These are phyloP conservation scores for Trichoderma hamatum DNA, from an alignment of 2,329 filamentous ascomycete species.

Conservation along the genomic window DNA sequence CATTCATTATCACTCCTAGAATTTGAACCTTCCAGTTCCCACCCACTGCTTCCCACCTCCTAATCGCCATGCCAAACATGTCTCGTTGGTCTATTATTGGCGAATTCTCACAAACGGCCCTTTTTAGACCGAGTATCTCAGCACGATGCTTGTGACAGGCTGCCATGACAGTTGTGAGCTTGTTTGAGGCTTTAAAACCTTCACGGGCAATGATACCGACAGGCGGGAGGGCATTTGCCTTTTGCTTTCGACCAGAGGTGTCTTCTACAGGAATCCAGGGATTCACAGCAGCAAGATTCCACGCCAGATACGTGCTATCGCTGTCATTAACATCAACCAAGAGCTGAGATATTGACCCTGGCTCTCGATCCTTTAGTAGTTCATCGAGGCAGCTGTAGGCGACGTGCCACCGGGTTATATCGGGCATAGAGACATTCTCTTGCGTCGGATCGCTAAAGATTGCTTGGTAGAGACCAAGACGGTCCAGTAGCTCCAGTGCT, in stretches of 20 bases:
- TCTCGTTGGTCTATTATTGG: constrained; percentile 59
- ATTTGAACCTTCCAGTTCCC: constrained; percentile 73
- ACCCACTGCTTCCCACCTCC: constrained; percentile 65
- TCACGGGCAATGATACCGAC: constrained; percentile 64
- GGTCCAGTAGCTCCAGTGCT: constrained; percentile 67
- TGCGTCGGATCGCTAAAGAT: constrained; percentile 72
- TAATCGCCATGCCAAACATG: constrained; percentile 72
- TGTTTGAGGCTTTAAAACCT: constrained; percentile 79
- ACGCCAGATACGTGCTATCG: constrained; percentile 71
- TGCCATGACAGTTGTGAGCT: constrained; percentile 67
- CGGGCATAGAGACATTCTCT: constrained; percentile 55
- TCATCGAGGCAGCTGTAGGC: constrained; percentile 66
- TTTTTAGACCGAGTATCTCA: constrained; percentile 66
- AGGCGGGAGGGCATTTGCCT: constrained; percentile 55
- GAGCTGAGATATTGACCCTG: constrained; percentile 53
- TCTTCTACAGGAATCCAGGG: constrained; percentile 66
- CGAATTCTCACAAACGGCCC: constrained; percentile 51
- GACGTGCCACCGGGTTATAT: constrained; percentile 61
- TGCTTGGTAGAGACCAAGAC: constrained; percentile 68
- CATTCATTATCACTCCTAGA: constrained; percentile 67
- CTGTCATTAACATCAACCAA: constrained; percentile 64
- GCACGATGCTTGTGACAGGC: constrained; percentile 64
- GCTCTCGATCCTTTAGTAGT: constrained; percentile 49
- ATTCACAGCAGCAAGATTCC: constrained; percentile 73
- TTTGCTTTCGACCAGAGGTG: constrained; percentile 50